phyloP scores from a whole-genome alignment of 345 rosid species.

The Conringia planisiliqua region DNA sequence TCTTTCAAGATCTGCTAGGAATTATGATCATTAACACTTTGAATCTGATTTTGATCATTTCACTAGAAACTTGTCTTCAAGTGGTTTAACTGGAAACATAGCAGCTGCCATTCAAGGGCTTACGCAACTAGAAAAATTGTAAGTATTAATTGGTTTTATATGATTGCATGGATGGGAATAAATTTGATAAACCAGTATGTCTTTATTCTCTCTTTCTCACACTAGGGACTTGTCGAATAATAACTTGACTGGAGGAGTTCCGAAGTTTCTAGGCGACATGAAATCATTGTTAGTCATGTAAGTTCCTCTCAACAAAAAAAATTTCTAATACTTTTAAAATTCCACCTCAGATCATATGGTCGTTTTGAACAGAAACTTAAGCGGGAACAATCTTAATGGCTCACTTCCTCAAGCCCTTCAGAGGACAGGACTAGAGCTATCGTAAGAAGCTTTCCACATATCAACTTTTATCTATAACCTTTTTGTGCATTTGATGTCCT shows the following conservation, averaged over 20 bases:
- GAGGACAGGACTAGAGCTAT: background rate
- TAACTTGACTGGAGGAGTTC: constrained; percentile 41
- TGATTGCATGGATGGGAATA: background rate
- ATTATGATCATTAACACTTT: background rate
- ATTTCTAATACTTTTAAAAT: background rate
- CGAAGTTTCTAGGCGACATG: constrained; percentile 41
- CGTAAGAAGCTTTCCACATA: constrained; percentile 2
- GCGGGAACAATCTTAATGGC: constrained; percentile 38
- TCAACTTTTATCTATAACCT: background rate
- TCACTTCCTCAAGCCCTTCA: constrained; percentile 36
- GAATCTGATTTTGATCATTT: background rate
- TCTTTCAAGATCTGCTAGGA: background rate
- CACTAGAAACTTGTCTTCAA: constrained; percentile 37
- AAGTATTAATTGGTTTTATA: constrained; percentile 13
- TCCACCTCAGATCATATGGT: background rate
- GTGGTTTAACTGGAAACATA: constrained; percentile 36
- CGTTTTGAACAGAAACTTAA: constrained; percentile 36
- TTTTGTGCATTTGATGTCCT: background rate
- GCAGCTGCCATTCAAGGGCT: constrained; percentile 29
- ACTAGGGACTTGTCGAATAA: constrained; percentile 46
- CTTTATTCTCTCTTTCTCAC: background rate
- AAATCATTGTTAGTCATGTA: constrained; percentile 41
- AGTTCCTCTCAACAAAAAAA: constrained; percentile 32
- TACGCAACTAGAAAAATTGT: constrained; percentile 35
- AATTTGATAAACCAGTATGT: background rate